phyloP scores from a whole-genome alignment of 192 early-diverging fungal species.

The Powellomyces hirtus region DNA sequence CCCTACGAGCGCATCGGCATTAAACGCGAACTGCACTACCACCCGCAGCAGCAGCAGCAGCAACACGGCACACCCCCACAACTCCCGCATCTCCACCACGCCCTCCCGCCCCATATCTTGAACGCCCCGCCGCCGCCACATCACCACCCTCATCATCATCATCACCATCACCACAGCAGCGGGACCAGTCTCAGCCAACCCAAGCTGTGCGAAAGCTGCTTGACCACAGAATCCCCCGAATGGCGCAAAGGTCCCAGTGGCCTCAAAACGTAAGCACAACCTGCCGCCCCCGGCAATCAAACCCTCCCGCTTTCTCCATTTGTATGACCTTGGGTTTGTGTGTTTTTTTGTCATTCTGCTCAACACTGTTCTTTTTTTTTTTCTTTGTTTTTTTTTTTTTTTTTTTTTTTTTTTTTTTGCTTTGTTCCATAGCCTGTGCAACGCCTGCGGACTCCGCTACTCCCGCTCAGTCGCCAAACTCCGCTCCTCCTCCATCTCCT shows the following conservation, averaged over 20 bases:
- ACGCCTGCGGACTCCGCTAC: conserved; percentile 18
- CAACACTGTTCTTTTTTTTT: too few species aligned
- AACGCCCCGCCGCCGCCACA: background rate
- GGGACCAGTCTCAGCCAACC: background rate
- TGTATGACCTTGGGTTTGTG: background rate
- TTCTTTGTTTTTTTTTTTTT: too few species aligned
- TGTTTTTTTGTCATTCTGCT: background rate
- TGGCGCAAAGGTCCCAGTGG: conserved; percentile 17
- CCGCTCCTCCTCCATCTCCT: background rate
- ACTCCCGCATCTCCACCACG: too few species aligned
- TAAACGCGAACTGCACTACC: background rate
- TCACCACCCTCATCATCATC: background rate
- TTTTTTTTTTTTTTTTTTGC: background rate
- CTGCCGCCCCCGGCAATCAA: background rate
- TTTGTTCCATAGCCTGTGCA: background rate
- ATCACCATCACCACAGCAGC: background rate
- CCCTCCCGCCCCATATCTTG: background rate
- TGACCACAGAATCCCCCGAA: conserved; percentile 9
- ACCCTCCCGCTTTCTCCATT: background rate
- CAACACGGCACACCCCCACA: too few species aligned
- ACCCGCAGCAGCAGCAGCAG: background rate
- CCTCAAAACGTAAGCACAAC: conserved; percentile 6
- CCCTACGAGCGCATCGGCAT: too few species aligned
- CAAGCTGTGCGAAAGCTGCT: conserved; percentile 11
- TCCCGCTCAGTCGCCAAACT: conserved; percentile 14